Evolutionary conservation across 768 basidiomycete genomes (phyloP), one percentile per base, ranked within the genome.

Genomic region (Sporobolomyces roseus): DNA sequence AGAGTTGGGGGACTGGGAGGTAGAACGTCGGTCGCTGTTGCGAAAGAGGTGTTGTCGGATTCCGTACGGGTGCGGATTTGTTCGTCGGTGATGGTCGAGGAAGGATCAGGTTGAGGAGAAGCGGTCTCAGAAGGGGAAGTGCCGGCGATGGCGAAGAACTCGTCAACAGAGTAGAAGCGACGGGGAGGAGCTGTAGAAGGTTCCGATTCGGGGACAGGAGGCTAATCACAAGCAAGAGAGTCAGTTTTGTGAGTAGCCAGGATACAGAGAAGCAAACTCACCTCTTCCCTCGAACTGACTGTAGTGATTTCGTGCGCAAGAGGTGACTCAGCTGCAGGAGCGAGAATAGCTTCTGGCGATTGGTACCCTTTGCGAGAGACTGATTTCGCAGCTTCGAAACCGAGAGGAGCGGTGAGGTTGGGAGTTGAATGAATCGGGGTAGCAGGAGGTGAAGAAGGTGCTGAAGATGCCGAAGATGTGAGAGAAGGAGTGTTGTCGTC

Each of bases 381-480:
- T 16, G 41, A 10, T 33, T 33, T 27, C 17, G 43, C 56, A 8
- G 29, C 56, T 2, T 69, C 67, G 50, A 59, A 30, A 9, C 27
- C 23, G 46, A 61, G 63, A 12, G 43, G 35, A 9, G 54, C 48
- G 17, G 61, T 9, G 41, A 30, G 41, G 50, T 46, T 38, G 23
- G 33, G 52, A 16, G n/a, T 27, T 10, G 56, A 35, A 2, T 63
- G 48, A 7, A 65, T 23, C 23, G 60, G 54, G 23, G 61, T 71
- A 13, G 21, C n/a, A 7, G 67, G 67, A 25, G 23, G n/a, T 2
- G 62, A 64, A 2, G 62, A 64, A 13, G 62, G 67, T 0, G 62
- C 67, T 2, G 67, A 69, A 19, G 67, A 69, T 4, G 67, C 62
- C 38, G 67, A 69, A 17, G 67, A 69, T 1, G 67, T 69, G 29